Conservation (phyloP, 2,329 filamentous ascomycete species). For the Fusarium longipes region DNA sequence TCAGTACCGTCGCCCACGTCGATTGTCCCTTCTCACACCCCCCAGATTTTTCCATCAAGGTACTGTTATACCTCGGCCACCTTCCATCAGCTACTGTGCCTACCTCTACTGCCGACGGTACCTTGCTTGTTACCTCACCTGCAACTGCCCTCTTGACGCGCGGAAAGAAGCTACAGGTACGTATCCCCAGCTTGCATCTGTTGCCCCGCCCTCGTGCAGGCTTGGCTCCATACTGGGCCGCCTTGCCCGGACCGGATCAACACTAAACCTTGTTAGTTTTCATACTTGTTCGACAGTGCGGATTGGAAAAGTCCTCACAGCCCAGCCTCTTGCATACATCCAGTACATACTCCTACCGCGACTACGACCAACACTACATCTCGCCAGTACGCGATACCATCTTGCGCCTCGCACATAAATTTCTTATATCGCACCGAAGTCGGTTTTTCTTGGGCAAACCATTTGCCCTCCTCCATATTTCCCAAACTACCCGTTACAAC, state of each 20-base stretch:
- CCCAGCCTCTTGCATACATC: conserved; percentile 50
- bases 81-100: background rate
- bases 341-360: conserved; percentile 31
- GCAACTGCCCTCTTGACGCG: conserved; percentile 21
- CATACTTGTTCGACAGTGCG: conserved; percentile 54
- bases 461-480: conserved; percentile 41
- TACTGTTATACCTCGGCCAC: conserved; percentile 15
- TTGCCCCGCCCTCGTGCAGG: conserved; percentile 28
- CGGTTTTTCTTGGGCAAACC: conserved; percentile 18
- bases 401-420: conserved; percentile 17
- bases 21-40: conserved; percentile 13
- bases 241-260: conserved; percentile 52
- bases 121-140: conserved; percentile 31
- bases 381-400: conserved; percentile 37
- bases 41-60: conserved; percentile 6
- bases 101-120: background rate
- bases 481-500: conserved; percentile 46
- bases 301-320: conserved; percentile 57
- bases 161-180: conserved; percentile 36
- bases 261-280: conserved; percentile 53
- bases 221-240: conserved; percentile 46
- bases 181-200: conserved; percentile 27
- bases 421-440: conserved; percentile 19
- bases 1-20: background rate
- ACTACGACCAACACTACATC: conserved; percentile 42